phyloP scores from a whole-genome alignment of 345 rosid genomes.

The Syzygium jambos region DNA sequence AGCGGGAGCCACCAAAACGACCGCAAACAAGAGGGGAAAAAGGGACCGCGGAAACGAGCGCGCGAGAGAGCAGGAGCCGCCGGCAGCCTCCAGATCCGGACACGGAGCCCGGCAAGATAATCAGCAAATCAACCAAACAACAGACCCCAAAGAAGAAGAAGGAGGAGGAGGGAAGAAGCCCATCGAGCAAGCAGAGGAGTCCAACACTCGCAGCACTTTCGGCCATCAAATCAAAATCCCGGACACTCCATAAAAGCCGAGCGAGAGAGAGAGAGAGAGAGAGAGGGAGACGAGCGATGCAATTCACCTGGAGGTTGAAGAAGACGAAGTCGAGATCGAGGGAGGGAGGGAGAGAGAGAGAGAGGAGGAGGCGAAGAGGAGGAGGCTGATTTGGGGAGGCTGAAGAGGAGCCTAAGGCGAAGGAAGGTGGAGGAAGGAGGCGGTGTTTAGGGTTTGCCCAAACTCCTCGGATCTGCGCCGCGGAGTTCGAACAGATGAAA shows the following conservation, averaged over 20 bases:
- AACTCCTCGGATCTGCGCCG: constrained; percentile 99
- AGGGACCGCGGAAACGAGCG: background rate
- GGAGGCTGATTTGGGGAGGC: too few species aligned
- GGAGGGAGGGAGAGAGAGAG: background rate
- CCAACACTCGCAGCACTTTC: background rate
- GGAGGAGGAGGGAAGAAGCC: background rate
- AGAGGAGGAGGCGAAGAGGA: background rate
- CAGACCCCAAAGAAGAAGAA: background rate
- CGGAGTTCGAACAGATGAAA: constrained; percentile 34
- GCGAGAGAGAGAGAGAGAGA: background rate
- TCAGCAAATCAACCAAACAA: background rate
- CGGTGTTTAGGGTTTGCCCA: constrained; percentile 22
- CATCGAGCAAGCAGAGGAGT: background rate
- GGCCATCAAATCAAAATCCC: background rate
- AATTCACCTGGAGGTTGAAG: too few species aligned
- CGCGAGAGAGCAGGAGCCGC: background rate
- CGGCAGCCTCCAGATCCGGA: background rate
- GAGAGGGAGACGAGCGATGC: background rate
- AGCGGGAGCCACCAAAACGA: background rate
- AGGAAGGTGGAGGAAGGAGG: background rate
- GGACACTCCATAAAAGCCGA: background rate
- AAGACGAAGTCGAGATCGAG: background rate
- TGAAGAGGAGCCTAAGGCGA: too few species aligned
- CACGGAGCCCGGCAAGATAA: background rate
- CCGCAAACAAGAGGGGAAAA: background rate